Conservation (phyloP, 1,284 basidiomycete species). For the Leccinum subrobustum region DNA sequence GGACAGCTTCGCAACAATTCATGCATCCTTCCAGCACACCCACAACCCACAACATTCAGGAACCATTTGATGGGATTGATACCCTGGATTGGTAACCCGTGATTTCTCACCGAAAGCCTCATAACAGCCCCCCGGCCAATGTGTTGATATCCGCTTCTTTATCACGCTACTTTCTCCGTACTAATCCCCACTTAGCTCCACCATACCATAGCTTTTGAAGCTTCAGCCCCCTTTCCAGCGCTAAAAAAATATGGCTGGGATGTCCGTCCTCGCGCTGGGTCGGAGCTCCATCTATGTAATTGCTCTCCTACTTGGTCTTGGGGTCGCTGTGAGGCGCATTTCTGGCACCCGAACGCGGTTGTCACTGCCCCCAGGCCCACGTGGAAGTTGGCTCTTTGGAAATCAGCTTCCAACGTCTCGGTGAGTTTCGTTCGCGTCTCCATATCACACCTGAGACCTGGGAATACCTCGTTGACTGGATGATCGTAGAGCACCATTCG, state of each 20-base stretch:
- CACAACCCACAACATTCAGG: neutral
- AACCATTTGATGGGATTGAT: neutral
- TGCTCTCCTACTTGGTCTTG: constrained; percentile 3
- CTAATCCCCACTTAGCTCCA: neutral
- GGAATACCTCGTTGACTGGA: neutral
- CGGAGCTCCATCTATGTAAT: constrained; percentile 1
- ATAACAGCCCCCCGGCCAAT: neutral
- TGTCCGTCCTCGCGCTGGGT: neutral
- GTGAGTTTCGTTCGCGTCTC: neutral
- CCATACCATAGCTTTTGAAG: neutral
- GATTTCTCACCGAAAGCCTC: neutral
- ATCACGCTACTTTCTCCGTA: neutral
- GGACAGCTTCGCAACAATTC: neutral
- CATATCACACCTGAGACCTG: neutral
- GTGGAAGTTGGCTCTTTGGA: constrained; percentile 18
- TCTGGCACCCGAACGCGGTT: neutral
- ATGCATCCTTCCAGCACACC: neutral
- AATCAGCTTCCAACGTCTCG: constrained; percentile 12
- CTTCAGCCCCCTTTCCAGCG: neutral
- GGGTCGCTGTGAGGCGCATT: neutral
- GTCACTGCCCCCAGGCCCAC: constrained; percentile 17
- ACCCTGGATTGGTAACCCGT: neutral
- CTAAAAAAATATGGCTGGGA: neutral
- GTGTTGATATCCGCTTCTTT: neutral
- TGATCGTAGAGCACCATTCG: constrained; percentile 8